Base-by-base conservation (phyloP, 768 basidiomycete genomes). In the Pleurotus ostreatus region DNA sequence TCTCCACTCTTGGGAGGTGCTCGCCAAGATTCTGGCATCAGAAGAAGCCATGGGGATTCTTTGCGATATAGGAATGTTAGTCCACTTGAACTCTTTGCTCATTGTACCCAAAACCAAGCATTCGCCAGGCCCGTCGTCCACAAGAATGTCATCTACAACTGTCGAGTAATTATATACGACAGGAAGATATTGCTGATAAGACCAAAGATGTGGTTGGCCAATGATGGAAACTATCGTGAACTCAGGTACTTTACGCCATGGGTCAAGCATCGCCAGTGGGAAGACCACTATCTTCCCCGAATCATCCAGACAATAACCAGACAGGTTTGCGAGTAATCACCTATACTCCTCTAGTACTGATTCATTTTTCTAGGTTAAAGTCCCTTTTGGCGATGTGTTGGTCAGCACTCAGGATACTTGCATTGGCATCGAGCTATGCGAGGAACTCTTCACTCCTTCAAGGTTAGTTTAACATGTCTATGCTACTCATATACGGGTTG, bases 141-240 rank as follows among this genome's bases (percentile, higher is more conserved):
- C 80, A 98, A 98, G 80, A 98, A 97, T 67, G 94, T 94, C 46
- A 95, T 89, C 60, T 98, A 98, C 75, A 99, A 99, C 66, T 97
- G 94, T 69, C 88, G 97, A 16, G 78, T 98, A 37, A 87, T 98
- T 67, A 83, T 95, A 43, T 82, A 93, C 66, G 79, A 94, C 71
- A 79, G 84, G 55, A 82, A 92, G 72, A 94, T 99, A 58, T 72
- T 98, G 1, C 84, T 98, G 60, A 98, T 99, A 60, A 85, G 97
- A 20, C 97, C 97, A 0, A 99, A 98, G 76, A 95, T 99, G 95
- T 99, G 97, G 97, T 78, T 99, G 45, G 97, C 97, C 1, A 98
- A 98, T 66, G 94, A 97, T 64, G 97, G 97, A 3, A 98, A 98
- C 66, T 99, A 99, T 69, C 89, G 97, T 23, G 85, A 88, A 68